Conservation (phyloP, 2,329 filamentous ascomycete species). For the Scytalidium lignicola region DNA sequence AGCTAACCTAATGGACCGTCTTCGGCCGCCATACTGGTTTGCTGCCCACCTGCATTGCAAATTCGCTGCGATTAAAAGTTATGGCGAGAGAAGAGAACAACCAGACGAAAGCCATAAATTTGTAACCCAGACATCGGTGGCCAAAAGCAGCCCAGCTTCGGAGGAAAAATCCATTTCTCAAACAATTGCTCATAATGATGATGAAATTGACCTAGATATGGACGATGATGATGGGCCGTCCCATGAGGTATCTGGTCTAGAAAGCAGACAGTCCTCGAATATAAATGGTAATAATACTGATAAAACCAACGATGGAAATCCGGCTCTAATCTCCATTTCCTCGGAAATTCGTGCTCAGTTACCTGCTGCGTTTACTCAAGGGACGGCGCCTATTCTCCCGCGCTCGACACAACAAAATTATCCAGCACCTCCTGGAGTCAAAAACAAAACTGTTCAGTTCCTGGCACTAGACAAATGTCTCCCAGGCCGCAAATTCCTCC, state of each 20-base stretch:
- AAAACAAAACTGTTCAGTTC: slow-evolving; percentile 76
- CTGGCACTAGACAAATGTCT: slow-evolving; percentile 90
- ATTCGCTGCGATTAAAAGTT: slow-evolving; percentile 66
- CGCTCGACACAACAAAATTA: slow-evolving; percentile 44
- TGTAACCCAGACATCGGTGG: not conserved
- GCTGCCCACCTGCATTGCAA: slow-evolving; percentile 90
- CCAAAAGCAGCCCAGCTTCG: not conserved
- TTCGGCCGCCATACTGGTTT: slow-evolving; percentile 87
- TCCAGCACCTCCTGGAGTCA: slow-evolving; percentile 65
- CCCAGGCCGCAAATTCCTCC: slow-evolving; percentile 73
- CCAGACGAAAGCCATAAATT: slow-evolving; percentile 5
- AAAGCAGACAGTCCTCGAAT: slow-evolving; percentile 1
- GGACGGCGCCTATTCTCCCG: slow-evolving; percentile 28
- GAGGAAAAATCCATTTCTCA: not conserved
- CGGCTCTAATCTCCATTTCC: slow-evolving; percentile 36
- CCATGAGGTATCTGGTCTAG: not conserved
- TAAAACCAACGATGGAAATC: slow-evolving; percentile 10
- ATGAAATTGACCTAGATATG: slow-evolving; percentile 67
- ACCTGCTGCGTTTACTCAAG: slow-evolving; percentile 64
- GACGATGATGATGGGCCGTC: slow-evolving; percentile 39
- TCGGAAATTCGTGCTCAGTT: slow-evolving; percentile 67
- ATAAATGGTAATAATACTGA: slow-evolving; percentile 3
- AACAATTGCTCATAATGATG: slow-evolving; percentile 44
- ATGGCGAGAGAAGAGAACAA: slow-evolving; percentile 29
- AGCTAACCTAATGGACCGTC: slow-evolving; percentile 70